A percentile compares a stretch with the other conserved stretches of the same genome.
These are phyloP conservation scores for Gracilaria gracilis DNA, from an alignment of 23 red algal species.

Conservation along the genomic window DNA sequence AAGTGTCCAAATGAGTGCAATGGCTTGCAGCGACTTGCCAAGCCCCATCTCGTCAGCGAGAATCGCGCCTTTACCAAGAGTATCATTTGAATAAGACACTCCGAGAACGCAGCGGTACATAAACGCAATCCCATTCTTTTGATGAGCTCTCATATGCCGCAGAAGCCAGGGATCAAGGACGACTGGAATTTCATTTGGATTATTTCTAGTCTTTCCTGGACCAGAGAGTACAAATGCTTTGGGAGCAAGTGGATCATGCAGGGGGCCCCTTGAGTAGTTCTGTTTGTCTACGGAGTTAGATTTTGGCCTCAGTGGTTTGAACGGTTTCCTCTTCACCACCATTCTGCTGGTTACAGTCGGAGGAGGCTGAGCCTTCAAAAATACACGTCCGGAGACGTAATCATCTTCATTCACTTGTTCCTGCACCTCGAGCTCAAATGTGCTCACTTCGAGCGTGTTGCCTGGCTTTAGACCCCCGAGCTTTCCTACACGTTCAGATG, in stretches of 20 bases:
- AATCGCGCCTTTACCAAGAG: constrained; percentile 75
- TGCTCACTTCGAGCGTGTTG: constrained; percentile 72
- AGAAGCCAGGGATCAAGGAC: constrained; percentile 77
- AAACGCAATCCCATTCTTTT: constrained; percentile 64
- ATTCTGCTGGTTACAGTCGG: neutral
- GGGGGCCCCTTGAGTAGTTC: neutral
- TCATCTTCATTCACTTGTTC: constrained; percentile 58
- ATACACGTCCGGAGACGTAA: constrained; percentile 74
- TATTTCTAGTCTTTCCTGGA: neutral
- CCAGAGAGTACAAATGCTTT: constrained; percentile 21
- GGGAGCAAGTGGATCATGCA: constrained; percentile 55
- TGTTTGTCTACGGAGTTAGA: neutral
- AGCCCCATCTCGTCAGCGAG: constrained; percentile 92
- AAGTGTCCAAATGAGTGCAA: constrained; percentile 74
- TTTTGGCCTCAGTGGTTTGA: constrained; percentile 56
- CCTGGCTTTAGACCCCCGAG: constrained; percentile 75
- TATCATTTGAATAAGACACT: constrained; percentile 13
- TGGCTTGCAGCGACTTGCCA: constrained; percentile 85
- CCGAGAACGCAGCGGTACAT: constrained; percentile 66
- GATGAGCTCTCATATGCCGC: constrained; percentile 73
- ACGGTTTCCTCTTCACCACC: constrained; percentile 26
- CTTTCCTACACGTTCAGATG: constrained; percentile 22
- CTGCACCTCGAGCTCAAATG: constrained; percentile 74
- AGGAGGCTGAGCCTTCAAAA: constrained; percentile 50
- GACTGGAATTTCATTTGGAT: constrained; percentile 41